phyloP scores from a whole-genome alignment of 1,139 yeast species.

The Saccharomyces hybrid region DNA sequence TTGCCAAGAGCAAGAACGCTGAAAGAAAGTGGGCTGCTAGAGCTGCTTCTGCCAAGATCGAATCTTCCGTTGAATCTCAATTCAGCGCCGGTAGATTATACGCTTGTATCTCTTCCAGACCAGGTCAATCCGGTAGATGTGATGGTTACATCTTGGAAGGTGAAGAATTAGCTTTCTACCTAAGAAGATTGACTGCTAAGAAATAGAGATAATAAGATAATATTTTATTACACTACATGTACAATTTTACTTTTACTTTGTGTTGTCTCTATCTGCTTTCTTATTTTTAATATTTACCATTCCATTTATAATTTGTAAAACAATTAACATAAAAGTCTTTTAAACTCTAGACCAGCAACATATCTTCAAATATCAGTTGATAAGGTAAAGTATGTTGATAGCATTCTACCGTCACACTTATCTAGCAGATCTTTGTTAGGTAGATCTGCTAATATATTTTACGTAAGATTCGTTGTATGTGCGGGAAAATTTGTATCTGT shows the following conservation, averaged over 20 bases:
- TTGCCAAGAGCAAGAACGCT: slow-evolving; percentile 68
- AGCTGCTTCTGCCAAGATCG: slow-evolving; percentile 76
- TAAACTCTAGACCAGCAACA: not conserved
- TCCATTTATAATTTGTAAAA: slow-evolving; percentile 1
- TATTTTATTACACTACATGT: not conserved
- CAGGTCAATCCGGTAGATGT: slow-evolving; percentile 99
- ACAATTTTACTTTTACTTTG: not conserved
- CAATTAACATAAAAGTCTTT: not conserved
- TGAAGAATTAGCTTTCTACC: slow-evolving; percentile 99
- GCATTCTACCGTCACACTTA: not conserved
- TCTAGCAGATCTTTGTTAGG: not conserved
- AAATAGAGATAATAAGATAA: slow-evolving; percentile 44
- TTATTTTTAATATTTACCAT: not conserved
- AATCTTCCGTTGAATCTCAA: slow-evolving; percentile 87
- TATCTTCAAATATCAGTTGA: too few species aligned
- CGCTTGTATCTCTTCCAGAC: slow-evolving; percentile 98
- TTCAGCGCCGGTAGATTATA: slow-evolving; percentile 98
- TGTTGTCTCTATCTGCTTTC: not conserved
- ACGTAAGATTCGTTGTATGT: not conserved
- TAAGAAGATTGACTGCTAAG: slow-evolving; percentile 98
- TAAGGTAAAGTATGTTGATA: not conserved
- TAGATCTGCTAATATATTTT: not conserved
- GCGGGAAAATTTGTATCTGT: not conserved
- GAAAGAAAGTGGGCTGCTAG: slow-evolving; percentile 90
- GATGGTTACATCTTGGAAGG: slow-evolving; percentile 99